A percentile compares a stretch with the other conserved stretches of the same genome.
Conservation (phyloP, 371 early-diverging fungal species). For the Apophysomyces elegans region DNA sequence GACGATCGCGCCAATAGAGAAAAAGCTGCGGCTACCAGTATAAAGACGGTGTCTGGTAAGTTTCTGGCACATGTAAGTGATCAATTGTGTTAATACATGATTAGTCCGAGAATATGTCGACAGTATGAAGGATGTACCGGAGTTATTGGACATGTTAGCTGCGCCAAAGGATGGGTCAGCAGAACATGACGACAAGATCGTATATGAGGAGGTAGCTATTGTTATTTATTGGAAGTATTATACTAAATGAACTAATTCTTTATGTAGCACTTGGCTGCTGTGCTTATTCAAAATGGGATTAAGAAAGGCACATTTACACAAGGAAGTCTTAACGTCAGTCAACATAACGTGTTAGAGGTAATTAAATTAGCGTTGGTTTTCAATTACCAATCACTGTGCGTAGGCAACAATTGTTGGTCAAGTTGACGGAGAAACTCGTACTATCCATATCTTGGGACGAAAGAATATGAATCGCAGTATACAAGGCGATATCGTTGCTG, state of each 20-base stretch:
- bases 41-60: constrained; percentile 67
- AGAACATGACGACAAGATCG: constrained; percentile 48
- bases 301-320: constrained; percentile 80
- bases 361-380: not conserved
- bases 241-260: not conserved
- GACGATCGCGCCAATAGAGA: constrained; percentile 88
- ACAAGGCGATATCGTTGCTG: constrained; percentile 90
- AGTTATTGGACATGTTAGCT: constrained; percentile 89
- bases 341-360: constrained; percentile 86
- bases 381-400: not conserved
- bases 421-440: constrained; percentile 73
- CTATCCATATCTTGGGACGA: constrained; percentile 84
- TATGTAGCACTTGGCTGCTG: constrained; percentile 67
- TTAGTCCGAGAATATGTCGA: constrained; percentile 59
- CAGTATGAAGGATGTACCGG: constrained; percentile 64
- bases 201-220: constrained; percentile 59
- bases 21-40: constrained; percentile 67
- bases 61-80: not conserved
- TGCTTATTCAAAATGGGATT: constrained; percentile 84
- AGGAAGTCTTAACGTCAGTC: constrained; percentile 81
- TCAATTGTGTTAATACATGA: not conserved
- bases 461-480: constrained; percentile 88
- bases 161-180: constrained; percentile 49
- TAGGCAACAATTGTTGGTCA: constrained; percentile 78
- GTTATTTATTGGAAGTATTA: not conserved